Percentiles rank a stretch among this genome's conserved stretches.
phyloP scores from a whole-genome alignment of 2,329 filamentous ascomycete species.

The Trichoderma harzianum region DNA sequence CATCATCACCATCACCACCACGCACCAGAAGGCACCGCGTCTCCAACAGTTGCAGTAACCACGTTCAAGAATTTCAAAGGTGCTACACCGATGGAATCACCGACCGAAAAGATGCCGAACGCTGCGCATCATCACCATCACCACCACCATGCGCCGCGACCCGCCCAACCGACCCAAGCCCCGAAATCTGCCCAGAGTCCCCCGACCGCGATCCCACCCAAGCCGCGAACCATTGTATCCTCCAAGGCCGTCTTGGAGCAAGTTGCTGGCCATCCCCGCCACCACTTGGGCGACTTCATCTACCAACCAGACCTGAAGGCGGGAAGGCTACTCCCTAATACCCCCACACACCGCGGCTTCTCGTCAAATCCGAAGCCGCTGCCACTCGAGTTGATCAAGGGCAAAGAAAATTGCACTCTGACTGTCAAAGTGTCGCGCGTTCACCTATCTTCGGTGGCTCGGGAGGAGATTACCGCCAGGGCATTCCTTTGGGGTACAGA shows the following conservation, averaged over 20 bases:
- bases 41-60: conserved; percentile 40
- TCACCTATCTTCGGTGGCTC: conserved; percentile 65
- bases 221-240: conserved; percentile 63
- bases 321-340: conserved; percentile 43
- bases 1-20: conserved; percentile 63
- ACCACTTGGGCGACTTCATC: conserved; percentile 79
- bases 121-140: conserved; percentile 46
- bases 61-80: conserved; percentile 52
- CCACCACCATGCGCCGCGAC: conserved; percentile 35
- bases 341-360: conserved; percentile 41
- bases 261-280: conserved; percentile 66
- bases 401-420: conserved; percentile 83
- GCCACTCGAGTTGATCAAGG: conserved; percentile 67
- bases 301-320: conserved; percentile 68
- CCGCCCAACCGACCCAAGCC: conserved; percentile 31
- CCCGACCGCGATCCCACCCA: conserved; percentile 45
- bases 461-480: conserved; percentile 79
- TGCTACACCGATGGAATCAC: conserved; percentile 43
- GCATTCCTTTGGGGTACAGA: conserved; percentile 89
- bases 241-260: conserved; percentile 70
- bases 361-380: conserved; percentile 65
- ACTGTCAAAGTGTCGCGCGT: conserved; percentile 82
- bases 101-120: conserved; percentile 37
- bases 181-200: conserved; percentile 26
- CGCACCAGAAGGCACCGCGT: conserved; percentile 43